Conservation (phyloP, 2,329 filamentous ascomycete species). For the Aspergillus amoenus region DNA sequence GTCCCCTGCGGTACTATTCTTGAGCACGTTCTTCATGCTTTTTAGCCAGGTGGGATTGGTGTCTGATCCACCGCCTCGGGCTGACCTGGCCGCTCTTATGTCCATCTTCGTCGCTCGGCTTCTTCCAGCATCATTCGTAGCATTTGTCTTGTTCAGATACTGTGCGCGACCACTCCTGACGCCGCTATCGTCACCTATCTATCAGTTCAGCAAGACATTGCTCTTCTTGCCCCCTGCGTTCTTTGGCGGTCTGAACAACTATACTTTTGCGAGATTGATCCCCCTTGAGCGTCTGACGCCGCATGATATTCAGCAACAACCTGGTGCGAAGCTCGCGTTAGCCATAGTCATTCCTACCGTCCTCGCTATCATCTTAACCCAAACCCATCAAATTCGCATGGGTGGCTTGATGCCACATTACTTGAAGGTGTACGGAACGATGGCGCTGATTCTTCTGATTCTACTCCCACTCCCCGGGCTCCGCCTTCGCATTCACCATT, state of each 20-base stretch:
- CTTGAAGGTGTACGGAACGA: slow-evolving; percentile 72
- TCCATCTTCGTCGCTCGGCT: slow-evolving; percentile 78
- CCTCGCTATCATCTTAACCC: slow-evolving; percentile 65
- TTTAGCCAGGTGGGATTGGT: slow-evolving; percentile 91
- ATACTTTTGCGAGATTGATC: slow-evolving; percentile 84
- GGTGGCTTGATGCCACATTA: slow-evolving; percentile 79
- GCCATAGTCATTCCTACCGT: slow-evolving; percentile 74
- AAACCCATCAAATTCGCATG: slow-evolving; percentile 82
- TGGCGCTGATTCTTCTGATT: slow-evolving; percentile 66
- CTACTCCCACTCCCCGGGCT: slow-evolving; percentile 72
- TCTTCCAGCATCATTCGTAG: slow-evolving; percentile 82
- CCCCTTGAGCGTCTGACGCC: slow-evolving; percentile 89
- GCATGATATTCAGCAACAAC: slow-evolving; percentile 84
- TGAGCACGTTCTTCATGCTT: slow-evolving; percentile 73
- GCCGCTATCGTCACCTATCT: slow-evolving; percentile 60
- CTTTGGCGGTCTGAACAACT: slow-evolving; percentile 89
- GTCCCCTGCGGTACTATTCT: slow-evolving; percentile 79
- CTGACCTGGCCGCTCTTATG: slow-evolving; percentile 68
- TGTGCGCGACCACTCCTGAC: slow-evolving; percentile 71
- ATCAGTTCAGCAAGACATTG: slow-evolving; percentile 82
- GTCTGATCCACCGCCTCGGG: slow-evolving; percentile 75
- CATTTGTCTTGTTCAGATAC: slow-evolving; percentile 82
- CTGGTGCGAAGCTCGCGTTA: slow-evolving; percentile 81
- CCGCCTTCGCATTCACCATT: slow-evolving; percentile 88
- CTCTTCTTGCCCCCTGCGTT: slow-evolving; percentile 89